These are phyloP conservation scores for Colletotrichum sp. DNA, from an alignment of 2,329 filamentous ascomycete genomes.

Conservation along the genomic window DNA sequence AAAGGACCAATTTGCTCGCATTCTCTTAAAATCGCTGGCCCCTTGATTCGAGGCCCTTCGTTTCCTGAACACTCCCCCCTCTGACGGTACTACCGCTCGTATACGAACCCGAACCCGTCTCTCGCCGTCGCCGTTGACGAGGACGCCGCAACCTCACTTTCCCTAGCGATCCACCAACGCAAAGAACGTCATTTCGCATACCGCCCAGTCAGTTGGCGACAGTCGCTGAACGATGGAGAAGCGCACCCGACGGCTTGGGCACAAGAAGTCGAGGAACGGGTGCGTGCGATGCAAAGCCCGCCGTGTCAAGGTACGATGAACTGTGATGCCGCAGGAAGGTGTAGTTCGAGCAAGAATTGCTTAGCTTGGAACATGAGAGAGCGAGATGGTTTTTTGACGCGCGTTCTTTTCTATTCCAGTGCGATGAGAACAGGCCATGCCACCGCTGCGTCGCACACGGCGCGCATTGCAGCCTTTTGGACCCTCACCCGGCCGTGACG, in stretches of 20 bases:
- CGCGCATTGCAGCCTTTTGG: conserved; percentile 32
- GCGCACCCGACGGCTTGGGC: conserved; percentile 16
- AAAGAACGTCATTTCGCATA: not conserved
- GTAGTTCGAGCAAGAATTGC: not conserved
- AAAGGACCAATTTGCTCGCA: not conserved
- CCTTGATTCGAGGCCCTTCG: not conserved
- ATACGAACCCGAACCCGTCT: conserved; percentile 2
- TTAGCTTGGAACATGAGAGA: not conserved
- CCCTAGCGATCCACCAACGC: not conserved
- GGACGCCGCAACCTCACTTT: not conserved
- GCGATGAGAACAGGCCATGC: conserved; percentile 40
- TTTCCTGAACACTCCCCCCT: not conserved
- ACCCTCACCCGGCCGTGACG: not conserved
- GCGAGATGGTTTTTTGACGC: not conserved
- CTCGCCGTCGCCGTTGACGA: not conserved
- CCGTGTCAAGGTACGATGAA: conserved; percentile 29
- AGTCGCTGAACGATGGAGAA: conserved; percentile 3
- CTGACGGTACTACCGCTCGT: not conserved
- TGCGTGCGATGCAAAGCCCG: conserved; percentile 32
- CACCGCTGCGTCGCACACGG: conserved; percentile 38
- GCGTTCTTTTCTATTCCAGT: not conserved
- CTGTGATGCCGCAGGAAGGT: not conserved
- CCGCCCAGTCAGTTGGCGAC: not conserved
- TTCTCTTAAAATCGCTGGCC: not conserved
- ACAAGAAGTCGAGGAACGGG: conserved; percentile 35